Evolutionary conservation across 1,284 basidiomycete genomes (phyloP), one percentile per base, ranked within the genome.

Genomic region (Cutaneotrichosporon cutaneum): DNA sequence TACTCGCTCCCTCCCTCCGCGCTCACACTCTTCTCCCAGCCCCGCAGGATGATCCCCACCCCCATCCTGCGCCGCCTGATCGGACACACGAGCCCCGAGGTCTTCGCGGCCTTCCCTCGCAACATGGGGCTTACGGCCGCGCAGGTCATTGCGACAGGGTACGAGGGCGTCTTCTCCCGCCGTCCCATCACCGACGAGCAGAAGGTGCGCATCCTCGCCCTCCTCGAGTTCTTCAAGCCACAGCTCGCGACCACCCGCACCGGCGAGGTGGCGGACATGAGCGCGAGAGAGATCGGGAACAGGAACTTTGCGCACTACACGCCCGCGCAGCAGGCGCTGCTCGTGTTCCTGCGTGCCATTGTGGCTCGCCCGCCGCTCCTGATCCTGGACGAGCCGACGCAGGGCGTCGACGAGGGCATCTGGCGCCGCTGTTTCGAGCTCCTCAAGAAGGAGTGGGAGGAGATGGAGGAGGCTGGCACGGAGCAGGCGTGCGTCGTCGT

Each of bases 31-130:
- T 91, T 94, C 66, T 85, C 84, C 45, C 82, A 84, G 45, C 88
- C 88, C 0, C 86, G 90, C n/a, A 83, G 83, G 9, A 75, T 76
- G 2, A 84, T 86, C 55, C 82, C 90, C 18, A 86, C 92, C 10
- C 70, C 77, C 71, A 76, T 81, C 63, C 79, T 88, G 67, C 83
- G 85, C 60, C 77, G 82, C 2, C 80, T 81, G 44, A 88, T 92
- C 64, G 93, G 94, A 0, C 85, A 93, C 68, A 85, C 92, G 56
- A 90, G 88, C 0, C 95, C 95, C 0, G 95, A 99, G 77, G 84
- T 98, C 52, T 90, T 87, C 71, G 89, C 92, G 67, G 90, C 92
- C 2, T 98, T 96, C 75, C 95, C 95, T 0, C 81, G 92, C 5
- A 83, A 87, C 24, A 82, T 84, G 66, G 83, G 83, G 0, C 84